Evolutionary conservation across 2,329 filamentous ascomycete species (phyloP).

Genomic region (Aspergillaceae sp.): DNA sequence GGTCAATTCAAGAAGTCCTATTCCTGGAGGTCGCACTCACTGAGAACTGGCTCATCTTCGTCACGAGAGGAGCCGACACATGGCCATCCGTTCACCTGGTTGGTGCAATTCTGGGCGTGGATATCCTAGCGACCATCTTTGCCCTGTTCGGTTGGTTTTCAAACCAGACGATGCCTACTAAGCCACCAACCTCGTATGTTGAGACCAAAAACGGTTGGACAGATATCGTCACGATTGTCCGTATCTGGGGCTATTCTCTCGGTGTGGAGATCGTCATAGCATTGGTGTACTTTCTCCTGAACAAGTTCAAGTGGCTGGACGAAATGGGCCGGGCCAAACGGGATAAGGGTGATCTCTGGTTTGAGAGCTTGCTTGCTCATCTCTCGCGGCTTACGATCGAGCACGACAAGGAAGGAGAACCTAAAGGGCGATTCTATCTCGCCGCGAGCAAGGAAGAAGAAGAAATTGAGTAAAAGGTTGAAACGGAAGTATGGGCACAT

Average conservation of each 20-base stretch:
- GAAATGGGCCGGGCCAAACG: conserved; percentile 42
- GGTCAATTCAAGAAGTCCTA: conserved; percentile 66
- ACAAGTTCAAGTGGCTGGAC: conserved; percentile 37
- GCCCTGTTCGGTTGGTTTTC: conserved; percentile 67
- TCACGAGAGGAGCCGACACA: conserved; percentile 71
- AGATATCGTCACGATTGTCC: conserved; percentile 48
- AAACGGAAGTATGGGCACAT: too few species aligned
- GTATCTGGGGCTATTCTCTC: conserved; percentile 44
- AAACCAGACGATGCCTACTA: conserved; percentile 37
- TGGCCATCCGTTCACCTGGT: conserved; percentile 67
- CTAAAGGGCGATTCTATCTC: conserved; percentile 35
- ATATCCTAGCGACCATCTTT: conserved; percentile 64
- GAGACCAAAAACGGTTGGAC: conserved; percentile 46
- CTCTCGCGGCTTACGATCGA: conserved; percentile 42
- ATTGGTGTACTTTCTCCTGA: conserved; percentile 42
- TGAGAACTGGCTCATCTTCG: conserved; percentile 95
- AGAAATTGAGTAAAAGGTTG: conserved; percentile 28
- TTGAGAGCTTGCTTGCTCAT: conserved; percentile 44
- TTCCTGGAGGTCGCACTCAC: conserved; percentile 87
- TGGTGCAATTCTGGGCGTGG: conserved; percentile 61
- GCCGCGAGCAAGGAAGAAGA: conserved; percentile 38
- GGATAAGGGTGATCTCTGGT: conserved; percentile 41
- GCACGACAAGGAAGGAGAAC: conserved; percentile 40
- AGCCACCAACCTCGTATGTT: conserved; percentile 17
- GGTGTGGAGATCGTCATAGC: conserved; percentile 45